phyloP scores from a whole-genome alignment of 169 alveolate species.

The Plasmodium yoelii region DNA sequence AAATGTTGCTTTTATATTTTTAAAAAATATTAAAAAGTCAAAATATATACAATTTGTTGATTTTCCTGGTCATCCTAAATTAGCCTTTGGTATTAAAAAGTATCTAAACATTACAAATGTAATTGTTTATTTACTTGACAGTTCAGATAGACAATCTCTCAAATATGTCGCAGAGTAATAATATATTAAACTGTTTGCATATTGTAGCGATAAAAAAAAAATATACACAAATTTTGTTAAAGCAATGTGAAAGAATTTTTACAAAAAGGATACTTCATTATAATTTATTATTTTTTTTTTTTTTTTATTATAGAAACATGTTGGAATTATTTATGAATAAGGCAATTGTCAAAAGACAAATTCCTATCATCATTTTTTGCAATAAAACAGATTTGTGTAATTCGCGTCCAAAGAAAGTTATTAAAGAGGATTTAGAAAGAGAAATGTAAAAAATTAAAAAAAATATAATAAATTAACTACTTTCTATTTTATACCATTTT shows the following conservation, averaged over 20 bases:
- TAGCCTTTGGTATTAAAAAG: conserved; percentile 22
- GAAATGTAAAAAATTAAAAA: conserved; percentile 54
- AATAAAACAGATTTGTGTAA: conserved; percentile 65
- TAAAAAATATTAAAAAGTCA: conserved; percentile 32
- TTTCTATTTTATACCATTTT: background rate
- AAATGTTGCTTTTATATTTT: conserved; percentile 41
- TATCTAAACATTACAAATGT: conserved; percentile 48
- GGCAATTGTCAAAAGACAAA: conserved; percentile 40
- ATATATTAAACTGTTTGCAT: background rate
- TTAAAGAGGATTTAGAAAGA: conserved; percentile 65
- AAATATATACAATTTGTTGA: conserved; percentile 64
- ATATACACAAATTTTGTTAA: too few relatives aligned
- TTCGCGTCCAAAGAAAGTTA: conserved; percentile 68
- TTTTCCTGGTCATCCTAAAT: conserved; percentile 62
- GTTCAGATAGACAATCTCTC: conserved; percentile 62
- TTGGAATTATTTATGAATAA: conserved; percentile 57
- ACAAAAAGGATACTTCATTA: background rate
- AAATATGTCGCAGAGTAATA: conserved; percentile 68
- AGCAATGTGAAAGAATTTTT: too few relatives aligned
- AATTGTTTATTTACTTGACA: conserved; percentile 34
- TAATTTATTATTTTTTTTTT: background rate
- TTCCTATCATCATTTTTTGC: conserved; percentile 48
- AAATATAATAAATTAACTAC: background rate
- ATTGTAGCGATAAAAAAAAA: background rate
- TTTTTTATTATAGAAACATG: conserved; percentile 12